Evolutionary conservation across 2,329 filamentous ascomycete genomes (phyloP), one percentile per base, ranked within the genome.

Genomic region (Lasiodiplodia sp.): DNA sequence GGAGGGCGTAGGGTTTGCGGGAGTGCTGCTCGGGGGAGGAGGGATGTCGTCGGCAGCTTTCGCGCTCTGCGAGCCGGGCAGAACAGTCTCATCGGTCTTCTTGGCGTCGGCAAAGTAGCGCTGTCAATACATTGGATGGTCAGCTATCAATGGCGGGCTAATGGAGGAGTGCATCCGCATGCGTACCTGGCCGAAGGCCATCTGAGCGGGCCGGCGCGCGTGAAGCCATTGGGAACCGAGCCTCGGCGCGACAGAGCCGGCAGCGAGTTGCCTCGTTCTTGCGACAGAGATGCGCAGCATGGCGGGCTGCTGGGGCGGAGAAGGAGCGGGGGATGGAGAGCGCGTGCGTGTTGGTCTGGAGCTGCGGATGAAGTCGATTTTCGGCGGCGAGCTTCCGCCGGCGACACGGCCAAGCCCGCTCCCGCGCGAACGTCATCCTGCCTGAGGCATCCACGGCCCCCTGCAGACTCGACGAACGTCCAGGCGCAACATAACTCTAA

Each of bases 271-370:
- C 72, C 81, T 84, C 76, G 82, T 78, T 72, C 83, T 79, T 72
- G 78, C 76, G 79, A 86, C 80, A 75, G 84, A 85, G 75, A 82
- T 82, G 80, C 85, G 85, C 84, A 87, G 83, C 85, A 87, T 87
- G 74, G 76, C 82, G 81, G 78, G 83, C 84, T 80, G 80, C 76
- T 75, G 21, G 37, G 37, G 67, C 37, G 51, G 55, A 57, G 58
- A 47, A 57, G 62, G 60, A 69, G 67, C 67, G 51, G 52, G 60
- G 53, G 67, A 64, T 65, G 62, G 64, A 53, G 25, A 68, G 68
- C 62, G 51, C 51, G 62, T 62, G 68, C 31, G 44, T 55, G 51
- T 38, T 64, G 51, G 49, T 40, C 28, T 57, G 49, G 52, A 58
- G 67, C 57, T 53, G 51, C 52, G 40, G 51, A 65, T 56, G 52